These are phyloP conservation scores for Penicillium occitanis DNA, from an alignment of 2,329 filamentous ascomycete species.

Conservation along the genomic window DNA sequence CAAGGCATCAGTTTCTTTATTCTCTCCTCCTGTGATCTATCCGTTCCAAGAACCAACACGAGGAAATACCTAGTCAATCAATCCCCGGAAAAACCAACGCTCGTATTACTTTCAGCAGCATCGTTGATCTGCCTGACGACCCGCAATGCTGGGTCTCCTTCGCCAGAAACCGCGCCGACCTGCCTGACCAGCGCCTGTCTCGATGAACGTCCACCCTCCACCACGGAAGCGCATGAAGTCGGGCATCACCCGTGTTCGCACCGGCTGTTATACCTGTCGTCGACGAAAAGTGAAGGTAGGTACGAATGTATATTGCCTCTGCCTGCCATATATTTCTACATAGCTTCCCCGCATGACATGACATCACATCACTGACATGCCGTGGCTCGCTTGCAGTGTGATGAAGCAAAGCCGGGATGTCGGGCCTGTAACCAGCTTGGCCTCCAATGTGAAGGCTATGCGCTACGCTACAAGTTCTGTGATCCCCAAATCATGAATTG, in stretches of 20 bases:
- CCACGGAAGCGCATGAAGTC: slow-evolving; percentile 11
- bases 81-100: no score
- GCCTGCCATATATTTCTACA: not conserved
- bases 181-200: not conserved
- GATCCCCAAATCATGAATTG: slow-evolving; percentile 10
- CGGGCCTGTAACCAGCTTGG: slow-evolving; percentile 10
- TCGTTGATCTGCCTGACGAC: no score
- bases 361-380: not conserved
- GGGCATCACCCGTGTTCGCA: slow-evolving; percentile 17
- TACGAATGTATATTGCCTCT: not conserved
- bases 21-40: not conserved
- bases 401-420: slow-evolving; percentile 15
- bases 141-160: not conserved
- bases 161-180: not conserved
- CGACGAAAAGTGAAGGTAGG: slow-evolving; percentile 17
- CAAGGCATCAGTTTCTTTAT: no score
- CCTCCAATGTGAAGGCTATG: slow-evolving; percentile 16
- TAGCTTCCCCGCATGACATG: not conserved
- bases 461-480: slow-evolving; percentile 12
- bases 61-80: no score
- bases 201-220: not conserved
- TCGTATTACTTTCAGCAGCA: no score
- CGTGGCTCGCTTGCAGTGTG: slow-evolving; percentile 3
- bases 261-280: slow-evolving; percentile 17
- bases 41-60: not conserved